Evolutionary conservation across 1,284 basidiomycete genomes (phyloP), one percentile per base, ranked within the genome.

Genomic region (Meripilus lineatus): DNA sequence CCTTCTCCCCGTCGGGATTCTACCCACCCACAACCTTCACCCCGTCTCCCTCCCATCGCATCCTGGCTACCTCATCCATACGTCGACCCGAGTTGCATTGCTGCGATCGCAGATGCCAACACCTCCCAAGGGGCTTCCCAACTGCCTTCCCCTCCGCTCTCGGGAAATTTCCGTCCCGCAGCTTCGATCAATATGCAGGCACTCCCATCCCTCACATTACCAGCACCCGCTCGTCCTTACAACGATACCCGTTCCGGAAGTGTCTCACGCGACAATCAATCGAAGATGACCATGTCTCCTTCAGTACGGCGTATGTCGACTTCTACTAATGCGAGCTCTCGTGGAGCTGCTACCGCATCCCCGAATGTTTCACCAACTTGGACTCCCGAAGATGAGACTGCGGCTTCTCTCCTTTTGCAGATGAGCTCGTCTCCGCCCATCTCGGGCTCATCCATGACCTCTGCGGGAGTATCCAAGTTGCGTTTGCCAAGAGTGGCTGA

Each of bases 301-400:
- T 37, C 46, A 6, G 3, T 24, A 44, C 48, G 26, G 33, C 48
- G 18, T 30, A 23, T 47, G 14, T 51, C 51, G 6, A 49, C 35
- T 25, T 24, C 49, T 14, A 28, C 39, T 13, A 7, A 34, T 14
- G 14, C 30, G 13, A 15, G 17, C 32, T 32, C 38, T 49, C 34
- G 28, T 17, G 28, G n/a, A 2, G 40, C 26, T 33, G 44, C 34
- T 7, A 25, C 51, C 25, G 25, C 38, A 33, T 54, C 53, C 13
- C 53, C 52, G 30, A 50, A 53, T 32, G 53, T 58, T 32, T 67
- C 65, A 26, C 68, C 67, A n/a, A 52, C 61, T 33, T 71, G 74
- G 54, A 79, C 82, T 5, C 75, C 78, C 0, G 84, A 86, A 47
- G 84, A 87, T 53, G 80, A 86, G 63, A 72, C 69, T 0, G 81